Evolutionary conservation across 192 early-diverging fungal species (phyloP).

Genomic region (Backusella australiensis): DNA sequence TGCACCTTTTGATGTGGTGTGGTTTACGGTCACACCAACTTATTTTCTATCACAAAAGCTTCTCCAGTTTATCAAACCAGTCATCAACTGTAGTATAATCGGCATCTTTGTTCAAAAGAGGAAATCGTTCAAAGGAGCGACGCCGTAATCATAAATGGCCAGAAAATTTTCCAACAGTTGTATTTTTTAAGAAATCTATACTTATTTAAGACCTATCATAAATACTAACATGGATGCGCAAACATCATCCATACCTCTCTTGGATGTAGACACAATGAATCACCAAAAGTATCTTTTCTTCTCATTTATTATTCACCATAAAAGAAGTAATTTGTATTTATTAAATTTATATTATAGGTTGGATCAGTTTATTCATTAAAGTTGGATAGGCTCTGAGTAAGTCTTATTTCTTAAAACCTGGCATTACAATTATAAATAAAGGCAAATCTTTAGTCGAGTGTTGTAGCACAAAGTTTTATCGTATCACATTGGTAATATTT

Average conservation of each 20-base stretch:
- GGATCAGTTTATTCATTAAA: background rate
- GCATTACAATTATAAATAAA: background rate
- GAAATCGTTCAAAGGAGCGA: background rate
- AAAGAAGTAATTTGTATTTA: background rate
- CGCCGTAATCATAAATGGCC: background rate
- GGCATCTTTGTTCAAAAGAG: slow-evolving; percentile 8
- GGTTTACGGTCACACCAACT: background rate
- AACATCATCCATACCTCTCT: background rate
- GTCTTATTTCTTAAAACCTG: background rate
- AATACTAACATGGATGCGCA: background rate
- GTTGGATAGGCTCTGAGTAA: background rate
- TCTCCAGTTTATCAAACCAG: background rate
- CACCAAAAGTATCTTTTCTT: too few relatives aligned
- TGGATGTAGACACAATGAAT: background rate
- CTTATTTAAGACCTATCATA: background rate
- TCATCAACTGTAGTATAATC: background rate
- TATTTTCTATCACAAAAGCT: slow-evolving; percentile 4
- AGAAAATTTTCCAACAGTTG: background rate
- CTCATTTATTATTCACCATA: background rate
- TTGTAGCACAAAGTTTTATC: background rate
- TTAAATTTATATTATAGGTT: background rate
- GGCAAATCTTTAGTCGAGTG: background rate
- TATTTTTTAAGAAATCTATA: background rate
- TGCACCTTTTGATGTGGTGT: background rate
- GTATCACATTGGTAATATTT: background rate